Conservation (phyloP, 495 filamentous ascomycete genomes). For the Sordaria brevicollis region DNA sequence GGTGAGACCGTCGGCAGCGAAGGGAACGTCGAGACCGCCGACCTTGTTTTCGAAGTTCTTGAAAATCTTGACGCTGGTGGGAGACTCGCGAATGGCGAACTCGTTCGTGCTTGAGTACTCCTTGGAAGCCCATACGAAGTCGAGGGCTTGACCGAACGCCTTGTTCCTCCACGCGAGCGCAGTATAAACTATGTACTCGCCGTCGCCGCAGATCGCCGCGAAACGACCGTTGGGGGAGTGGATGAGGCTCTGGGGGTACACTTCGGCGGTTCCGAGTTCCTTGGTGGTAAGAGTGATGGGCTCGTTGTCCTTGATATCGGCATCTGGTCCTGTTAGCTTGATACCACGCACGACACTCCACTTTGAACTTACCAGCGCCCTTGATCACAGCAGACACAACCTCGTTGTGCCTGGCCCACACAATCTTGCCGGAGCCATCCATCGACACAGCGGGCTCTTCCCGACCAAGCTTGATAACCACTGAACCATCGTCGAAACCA, state of each 20-base stretch:
- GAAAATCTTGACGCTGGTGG: constrained; percentile 90
- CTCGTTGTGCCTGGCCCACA: constrained; percentile 84
- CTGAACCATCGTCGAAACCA: constrained; percentile 95
- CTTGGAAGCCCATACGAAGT: constrained; percentile 96
- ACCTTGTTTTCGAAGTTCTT: constrained; percentile 94
- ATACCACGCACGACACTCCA: background rate
- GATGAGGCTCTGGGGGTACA: constrained; percentile 87
- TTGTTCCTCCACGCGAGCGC: constrained; percentile 96
- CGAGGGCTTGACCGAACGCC: constrained; percentile 85
- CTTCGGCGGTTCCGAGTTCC: constrained; percentile 88
- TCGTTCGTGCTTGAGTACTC: constrained; percentile 82
- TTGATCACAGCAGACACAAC: constrained; percentile 84
- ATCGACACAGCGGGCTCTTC: constrained; percentile 97
- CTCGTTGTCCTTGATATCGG: constrained; percentile 75
- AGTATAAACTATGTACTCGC: constrained; percentile 98
- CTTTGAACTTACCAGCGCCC: constrained; percentile 48
- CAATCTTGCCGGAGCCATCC: constrained; percentile 89
- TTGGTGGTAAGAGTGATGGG: constrained; percentile 81
- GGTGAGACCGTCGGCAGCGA: constrained; percentile 84
- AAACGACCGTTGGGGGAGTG: constrained; percentile 98
- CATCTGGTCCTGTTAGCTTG: constrained; percentile 37
- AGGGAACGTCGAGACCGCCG: constrained; percentile 85
- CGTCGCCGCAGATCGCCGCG: constrained; percentile 92
- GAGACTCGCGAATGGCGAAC: constrained; percentile 89
- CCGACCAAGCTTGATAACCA: constrained; percentile 93